phyloP scores from a whole-genome alignment of 2,329 filamentous ascomycete species.

The Curvularia sp. region DNA sequence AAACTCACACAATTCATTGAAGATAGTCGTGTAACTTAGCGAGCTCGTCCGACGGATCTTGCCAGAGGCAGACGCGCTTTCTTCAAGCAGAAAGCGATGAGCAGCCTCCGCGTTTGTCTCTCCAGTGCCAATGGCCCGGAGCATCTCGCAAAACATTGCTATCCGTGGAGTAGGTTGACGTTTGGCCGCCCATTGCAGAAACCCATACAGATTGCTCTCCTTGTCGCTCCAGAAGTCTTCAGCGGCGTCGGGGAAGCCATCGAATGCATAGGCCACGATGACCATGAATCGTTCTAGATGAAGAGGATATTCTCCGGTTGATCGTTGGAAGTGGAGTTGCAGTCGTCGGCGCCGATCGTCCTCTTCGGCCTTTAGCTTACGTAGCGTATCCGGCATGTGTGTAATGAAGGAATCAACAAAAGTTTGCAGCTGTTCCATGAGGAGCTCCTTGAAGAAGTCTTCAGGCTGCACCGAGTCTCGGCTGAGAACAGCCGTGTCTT shows the following conservation, averaged over 20 bases:
- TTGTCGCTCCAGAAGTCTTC: constrained; percentile 90
- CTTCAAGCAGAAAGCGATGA: constrained; percentile 88
- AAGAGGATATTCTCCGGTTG: constrained; percentile 61
- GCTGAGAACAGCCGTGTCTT: constrained; percentile 74
- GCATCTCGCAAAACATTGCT: constrained; percentile 95
- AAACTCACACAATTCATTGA: constrained; percentile 87
- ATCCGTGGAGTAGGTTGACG: constrained; percentile 95
- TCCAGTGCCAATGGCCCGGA: constrained; percentile 84
- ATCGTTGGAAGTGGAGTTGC: constrained; percentile 52
- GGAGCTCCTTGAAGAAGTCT: constrained; percentile 71
- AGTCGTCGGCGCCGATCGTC: constrained; percentile 75
- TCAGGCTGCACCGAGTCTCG: constrained; percentile 73
- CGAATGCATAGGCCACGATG: constrained; percentile 89
- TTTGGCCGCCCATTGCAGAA: constrained; percentile 95
- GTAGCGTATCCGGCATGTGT: constrained; percentile 90
- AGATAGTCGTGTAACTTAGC: constrained; percentile 91
- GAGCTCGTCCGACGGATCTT: constrained; percentile 84
- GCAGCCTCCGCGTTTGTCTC: constrained; percentile 82
- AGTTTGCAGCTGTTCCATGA: constrained; percentile 82
- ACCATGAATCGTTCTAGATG: constrained; percentile 88
- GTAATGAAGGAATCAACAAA: constrained; percentile 94
- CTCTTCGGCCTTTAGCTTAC: constrained; percentile 84
- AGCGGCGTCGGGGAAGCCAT: constrained; percentile 82
- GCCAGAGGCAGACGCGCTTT: constrained; percentile 70
- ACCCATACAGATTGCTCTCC: constrained; percentile 91